Evolutionary conservation across 225 moss, liverwort and hornwort species (phyloP), one percentile per base, ranked within the genome.

Genomic region (Asterella californica): DNA sequence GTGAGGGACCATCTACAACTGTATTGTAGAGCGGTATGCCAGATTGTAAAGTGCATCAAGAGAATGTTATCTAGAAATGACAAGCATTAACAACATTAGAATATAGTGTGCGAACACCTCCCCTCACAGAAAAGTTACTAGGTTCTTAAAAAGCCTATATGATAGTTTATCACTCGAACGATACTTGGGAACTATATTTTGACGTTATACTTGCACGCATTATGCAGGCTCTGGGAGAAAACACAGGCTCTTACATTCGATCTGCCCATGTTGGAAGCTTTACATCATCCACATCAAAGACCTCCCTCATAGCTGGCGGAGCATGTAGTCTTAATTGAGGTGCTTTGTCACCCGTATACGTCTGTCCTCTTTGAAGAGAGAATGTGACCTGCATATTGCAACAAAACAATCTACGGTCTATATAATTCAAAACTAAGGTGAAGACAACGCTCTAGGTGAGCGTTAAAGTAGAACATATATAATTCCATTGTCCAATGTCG

Each of bases 221-320:
- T 17, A 45, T 22, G 48, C 14, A 52, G 49, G 33, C 74, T 3
- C 2, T 47, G 50, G 68, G 49, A 53, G 29, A 4, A 32, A 24
- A 36, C 54, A 36, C 30, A 53, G 76, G 45, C 71, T 47, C 71
- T 91, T 76, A 97, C 94, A 94, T 97, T 74, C 93, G 85, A 80
- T 94, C 94, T 73, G 87, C 90, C 96, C 94, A 97, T 67, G 87
- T 91, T 60, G 96, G 96, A 63, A 97, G 94, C 79, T 93, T 94
- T 24, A 94, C 89, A 62, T 94, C 92, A 52, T 97, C 94, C 67
- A 92, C 91, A 78, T 97, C 94, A 79, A 94, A 97, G 50, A 93
- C 86, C 74, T 97, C 94, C 82, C 73, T 90, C 61, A 94, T 89
- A 78, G 89, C 86, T 37, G 86, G 77, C 81, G 97, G 94, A 73